Percentiles rank a stretch among this genome's conserved stretches.
phyloP scores from a whole-genome alignment of 2,329 filamentous ascomycete genomes.

The Exophiala aquamarina region DNA sequence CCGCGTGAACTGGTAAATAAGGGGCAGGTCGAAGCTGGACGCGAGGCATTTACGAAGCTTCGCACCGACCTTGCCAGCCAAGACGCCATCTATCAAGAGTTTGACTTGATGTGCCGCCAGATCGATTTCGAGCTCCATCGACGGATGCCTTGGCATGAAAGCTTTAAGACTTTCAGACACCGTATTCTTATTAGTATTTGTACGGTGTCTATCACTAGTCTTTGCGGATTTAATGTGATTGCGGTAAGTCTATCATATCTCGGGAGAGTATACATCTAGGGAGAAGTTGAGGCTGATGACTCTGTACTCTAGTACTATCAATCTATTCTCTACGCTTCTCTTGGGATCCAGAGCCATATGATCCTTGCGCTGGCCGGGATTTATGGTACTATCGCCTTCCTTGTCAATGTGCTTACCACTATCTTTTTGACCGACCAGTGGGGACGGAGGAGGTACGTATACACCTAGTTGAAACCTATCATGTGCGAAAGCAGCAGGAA shows the following conservation, averaged over 20 bases:
- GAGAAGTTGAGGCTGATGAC: conserved; percentile 84
- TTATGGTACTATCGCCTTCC: conserved; percentile 90
- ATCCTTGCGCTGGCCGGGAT: conserved; percentile 73
- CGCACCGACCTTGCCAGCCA: conserved; percentile 75
- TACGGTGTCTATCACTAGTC: conserved; percentile 60
- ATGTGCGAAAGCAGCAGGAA: neutral
- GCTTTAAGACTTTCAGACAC: conserved; percentile 64
- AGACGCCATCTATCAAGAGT: conserved; percentile 74
- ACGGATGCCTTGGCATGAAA: conserved; percentile 54
- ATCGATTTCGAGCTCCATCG: conserved; percentile 75
- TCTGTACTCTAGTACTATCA: conserved; percentile 91
- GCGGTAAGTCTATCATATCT: conserved; percentile 78
- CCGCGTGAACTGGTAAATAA: conserved; percentile 83
- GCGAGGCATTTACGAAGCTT: conserved; percentile 62
- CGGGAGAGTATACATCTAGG: no score
- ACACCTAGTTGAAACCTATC: no score
- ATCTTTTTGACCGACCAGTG: conserved; percentile 57
- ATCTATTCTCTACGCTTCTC: conserved; percentile 66
- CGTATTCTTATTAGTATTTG: conserved; percentile 56
- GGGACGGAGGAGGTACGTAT: conserved; percentile 53
- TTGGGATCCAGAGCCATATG: conserved; percentile 48
- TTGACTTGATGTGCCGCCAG: conserved; percentile 84
- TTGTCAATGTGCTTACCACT: conserved; percentile 64
- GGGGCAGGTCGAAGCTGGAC: conserved; percentile 66
- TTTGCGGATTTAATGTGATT: conserved; percentile 64